A percentile compares a stretch with the other conserved stretches of the same genome.
phyloP scores from a whole-genome alignment of 108 stramenopile genomes.

The Nitzschia sp. region DNA sequence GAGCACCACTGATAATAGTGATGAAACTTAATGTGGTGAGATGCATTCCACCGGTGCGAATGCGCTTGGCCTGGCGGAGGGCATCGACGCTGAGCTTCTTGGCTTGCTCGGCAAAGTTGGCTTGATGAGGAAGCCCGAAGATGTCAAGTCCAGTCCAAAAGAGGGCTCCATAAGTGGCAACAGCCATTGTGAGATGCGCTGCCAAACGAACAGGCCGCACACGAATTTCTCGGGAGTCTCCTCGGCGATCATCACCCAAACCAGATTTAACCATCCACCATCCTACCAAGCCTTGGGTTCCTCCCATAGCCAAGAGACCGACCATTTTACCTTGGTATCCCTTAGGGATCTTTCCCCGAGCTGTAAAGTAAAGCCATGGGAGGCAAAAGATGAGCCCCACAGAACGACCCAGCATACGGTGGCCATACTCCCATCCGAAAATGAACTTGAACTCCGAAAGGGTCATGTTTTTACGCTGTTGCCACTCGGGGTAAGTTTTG shows the following conservation, averaged over 20 bases:
- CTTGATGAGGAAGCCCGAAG: slow-evolving; percentile 57
- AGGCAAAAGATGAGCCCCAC: slow-evolving; percentile 88
- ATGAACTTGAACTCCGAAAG: slow-evolving; percentile 98
- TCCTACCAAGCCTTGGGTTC: slow-evolving; percentile 96
- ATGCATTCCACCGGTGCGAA: slow-evolving; percentile 53
- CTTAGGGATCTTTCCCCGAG: slow-evolving; percentile 66
- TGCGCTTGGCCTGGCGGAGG: slow-evolving; percentile 52
- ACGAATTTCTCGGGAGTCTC: slow-evolving; percentile 87
- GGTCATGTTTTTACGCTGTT: slow-evolving; percentile 91
- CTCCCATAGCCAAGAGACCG: slow-evolving; percentile 91
- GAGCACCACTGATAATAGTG: slow-evolving; percentile 92
- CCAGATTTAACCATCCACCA: slow-evolving; percentile 99
- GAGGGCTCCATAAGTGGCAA: slow-evolving; percentile 89
- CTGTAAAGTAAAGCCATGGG: slow-evolving; percentile 88
- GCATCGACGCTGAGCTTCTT: slow-evolving; percentile 49
- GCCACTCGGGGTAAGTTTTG: slow-evolving; percentile 96
- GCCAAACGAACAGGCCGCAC: slow-evolving; percentile 95
- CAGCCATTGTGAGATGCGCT: slow-evolving; percentile 93
- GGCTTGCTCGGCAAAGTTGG: slow-evolving; percentile 27
- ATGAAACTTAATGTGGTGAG: slow-evolving; percentile 69
- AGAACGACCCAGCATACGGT: slow-evolving; percentile 95
- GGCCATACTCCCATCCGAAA: slow-evolving; percentile 98
- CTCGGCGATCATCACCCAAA: slow-evolving; percentile 87
- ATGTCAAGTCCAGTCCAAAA: slow-evolving; percentile 94
- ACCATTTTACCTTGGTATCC: slow-evolving; percentile 83